These are phyloP conservation scores for Dryadomyces quercus-mongolicae DNA, from an alignment of 2,329 filamentous ascomycete species.

Conservation along the genomic window DNA sequence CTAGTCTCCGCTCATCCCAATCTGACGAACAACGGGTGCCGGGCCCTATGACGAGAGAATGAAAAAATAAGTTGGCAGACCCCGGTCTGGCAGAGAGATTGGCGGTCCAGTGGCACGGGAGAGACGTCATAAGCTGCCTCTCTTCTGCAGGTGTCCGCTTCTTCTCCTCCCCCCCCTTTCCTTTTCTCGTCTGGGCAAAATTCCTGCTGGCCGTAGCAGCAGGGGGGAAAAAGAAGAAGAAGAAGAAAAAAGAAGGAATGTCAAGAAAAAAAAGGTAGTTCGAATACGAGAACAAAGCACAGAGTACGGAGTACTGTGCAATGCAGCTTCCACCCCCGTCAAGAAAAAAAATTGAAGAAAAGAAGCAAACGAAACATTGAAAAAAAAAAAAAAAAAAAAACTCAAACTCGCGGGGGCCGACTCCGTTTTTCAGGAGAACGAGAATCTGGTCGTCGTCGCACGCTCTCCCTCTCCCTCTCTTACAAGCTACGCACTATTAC, in stretches of 20 bases:
- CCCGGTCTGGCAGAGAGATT: background rate
- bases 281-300: background rate
- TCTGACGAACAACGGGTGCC: background rate
- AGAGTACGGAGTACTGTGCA: background rate
- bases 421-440: too few relatives aligned
- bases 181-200: conserved; percentile 12
- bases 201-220: conserved; percentile 10
- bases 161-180: background rate
- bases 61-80: background rate
- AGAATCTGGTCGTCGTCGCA: too few relatives aligned
- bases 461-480: too few relatives aligned
- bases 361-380: background rate
- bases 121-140: conserved; percentile 8
- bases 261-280: conserved; percentile 1
- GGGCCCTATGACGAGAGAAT: background rate
- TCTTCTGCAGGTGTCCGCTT: background rate
- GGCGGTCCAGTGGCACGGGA: conserved; percentile 7
- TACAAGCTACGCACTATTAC: too few relatives aligned
- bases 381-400: conserved; percentile 10
- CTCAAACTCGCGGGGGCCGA: background rate
- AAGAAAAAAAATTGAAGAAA: background rate
- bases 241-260: conserved; percentile 5
- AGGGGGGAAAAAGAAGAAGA: background rate
- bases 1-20: conserved; percentile 1
- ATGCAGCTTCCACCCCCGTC: too few relatives aligned